phyloP scores from a whole-genome alignment of 306 rosid species.

The Cercis canadensis region DNA sequence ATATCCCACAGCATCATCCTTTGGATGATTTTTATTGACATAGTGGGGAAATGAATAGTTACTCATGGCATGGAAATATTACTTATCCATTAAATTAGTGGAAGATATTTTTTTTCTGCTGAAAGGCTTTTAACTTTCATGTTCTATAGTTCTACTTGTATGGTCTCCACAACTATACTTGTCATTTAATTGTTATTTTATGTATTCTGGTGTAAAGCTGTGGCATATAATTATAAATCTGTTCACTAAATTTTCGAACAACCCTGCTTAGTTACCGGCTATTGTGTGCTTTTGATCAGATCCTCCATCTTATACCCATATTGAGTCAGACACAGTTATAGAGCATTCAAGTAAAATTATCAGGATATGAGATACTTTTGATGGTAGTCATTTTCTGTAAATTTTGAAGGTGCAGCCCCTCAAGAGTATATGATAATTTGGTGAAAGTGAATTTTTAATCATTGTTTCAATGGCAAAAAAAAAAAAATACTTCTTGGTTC shows the following conservation, averaged over 20 bases:
- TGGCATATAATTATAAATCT: constrained; percentile 11
- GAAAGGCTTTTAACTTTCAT: neutral
- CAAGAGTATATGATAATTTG: neutral
- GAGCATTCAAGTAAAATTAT: constrained; percentile 8
- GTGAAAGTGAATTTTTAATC: neutral
- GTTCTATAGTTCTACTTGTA: neutral
- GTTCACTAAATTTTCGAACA: constrained; percentile 6
- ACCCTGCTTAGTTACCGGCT: neutral
- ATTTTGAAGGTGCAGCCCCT: neutral
- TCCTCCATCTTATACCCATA: neutral
- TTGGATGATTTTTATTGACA: neutral
- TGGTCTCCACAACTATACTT: neutral
- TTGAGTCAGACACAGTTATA: neutral
- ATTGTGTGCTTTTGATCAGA: constrained; percentile 7
- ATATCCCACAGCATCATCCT: neutral
- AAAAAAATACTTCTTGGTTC: too few relatives aligned
- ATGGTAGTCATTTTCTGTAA: neutral
- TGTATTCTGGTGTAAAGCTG: neutral
- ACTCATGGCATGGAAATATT: neutral
- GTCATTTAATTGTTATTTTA: neutral
- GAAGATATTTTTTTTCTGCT: neutral
- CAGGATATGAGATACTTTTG: constrained; percentile 11
- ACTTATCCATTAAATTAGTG: constrained; percentile 3
- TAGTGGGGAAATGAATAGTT: neutral
- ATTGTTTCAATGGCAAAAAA: too few relatives aligned